Evolutionary conservation across 2,329 filamentous ascomycete genomes (phyloP).

Genomic region (Microdochium trichocladiopsis): DNA sequence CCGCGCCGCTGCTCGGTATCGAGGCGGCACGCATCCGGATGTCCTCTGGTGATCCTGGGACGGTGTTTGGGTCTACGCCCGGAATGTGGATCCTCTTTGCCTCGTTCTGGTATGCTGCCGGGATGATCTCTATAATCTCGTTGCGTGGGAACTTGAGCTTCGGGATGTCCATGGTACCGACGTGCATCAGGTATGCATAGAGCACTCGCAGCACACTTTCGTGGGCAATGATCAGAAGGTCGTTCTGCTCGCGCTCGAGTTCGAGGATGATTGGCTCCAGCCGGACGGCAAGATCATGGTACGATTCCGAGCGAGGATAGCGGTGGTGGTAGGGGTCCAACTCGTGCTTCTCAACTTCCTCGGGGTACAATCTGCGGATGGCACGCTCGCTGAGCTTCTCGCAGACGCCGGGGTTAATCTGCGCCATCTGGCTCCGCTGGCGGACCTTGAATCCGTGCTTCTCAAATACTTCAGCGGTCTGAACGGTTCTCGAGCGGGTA

Average conservation of each 20-base stretch:
- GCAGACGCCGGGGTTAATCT: conserved; percentile 92
- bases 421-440: conserved; percentile 92
- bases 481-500: conserved; percentile 80
- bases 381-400: conserved; percentile 83
- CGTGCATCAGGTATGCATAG: conserved; percentile 98
- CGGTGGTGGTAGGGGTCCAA: conserved; percentile 94
- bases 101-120: conserved; percentile 94
- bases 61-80: conserved; percentile 54
- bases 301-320: conserved; percentile 94
- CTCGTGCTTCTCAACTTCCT: conserved; percentile 89
- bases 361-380: conserved; percentile 76
- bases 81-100: conserved; percentile 86
- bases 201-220: conserved; percentile 95
- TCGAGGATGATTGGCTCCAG: conserved; percentile 97
- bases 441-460: conserved; percentile 76
- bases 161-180: conserved; percentile 90
- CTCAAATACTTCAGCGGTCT: conserved; percentile 79
- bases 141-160: conserved; percentile 89
- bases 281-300: conserved; percentile 96
- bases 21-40: conserved; percentile 68
- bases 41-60: conserved; percentile 74
- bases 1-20: conserved; percentile 18
- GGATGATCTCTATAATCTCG: conserved; percentile 98
- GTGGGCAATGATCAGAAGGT: conserved; percentile 96
- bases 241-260: conserved; percentile 91